Base-by-base conservation (phyloP, 352 stramenopile species). In the Thalassiosira hispida region DNA sequence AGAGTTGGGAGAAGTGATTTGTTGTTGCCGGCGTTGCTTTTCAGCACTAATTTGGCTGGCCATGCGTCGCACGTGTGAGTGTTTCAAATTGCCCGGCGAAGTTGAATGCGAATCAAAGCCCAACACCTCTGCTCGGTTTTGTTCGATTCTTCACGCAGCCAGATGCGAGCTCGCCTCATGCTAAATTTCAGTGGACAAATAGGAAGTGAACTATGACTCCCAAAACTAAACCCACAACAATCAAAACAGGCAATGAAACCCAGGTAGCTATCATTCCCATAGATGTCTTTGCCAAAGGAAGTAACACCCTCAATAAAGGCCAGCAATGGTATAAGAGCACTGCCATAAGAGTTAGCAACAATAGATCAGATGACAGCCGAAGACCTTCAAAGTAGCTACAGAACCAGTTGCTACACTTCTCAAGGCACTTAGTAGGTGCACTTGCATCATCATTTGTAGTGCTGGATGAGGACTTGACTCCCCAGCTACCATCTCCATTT, bases 341-440 rank as follows among this genome's bases (percentile, higher is more conserved):
- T 2, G 49, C 22, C 70, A 79, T 79, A 4, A 79, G 53, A 53
- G 42, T 55, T 29, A 67, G 16, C 0, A 59, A 38, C 0, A 79
- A 57, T 20, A 79, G 60, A 73, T 79, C 70, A 55, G 59, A 66
- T 57, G 20, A 64, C 20, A 52, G 12, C 12, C 56, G 25, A 18
- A 73, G 52, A 38, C 57, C 33, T 12, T 33, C 22, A 31, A 44
- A 72, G 33, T 64, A 62, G 42, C 25, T 7, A 42, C 42, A 23
- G 18, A 44, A 44, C 31, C n/a, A 31, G 27, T 73, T 66, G 4
- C 35, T 25, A 46, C 33, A 60, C 25, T 25, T 33, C 31, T 56
- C 6, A 22, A 61, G 16, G 14, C 18, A 70, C 3, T 42, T 38
- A 14, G 22, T 3, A 9, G 23, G 31, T 9, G 35, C 56, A 33